Evolutionary conservation across 2,329 filamentous ascomycete species (phyloP).

Genomic region (Fusarium camptoceras): DNA sequence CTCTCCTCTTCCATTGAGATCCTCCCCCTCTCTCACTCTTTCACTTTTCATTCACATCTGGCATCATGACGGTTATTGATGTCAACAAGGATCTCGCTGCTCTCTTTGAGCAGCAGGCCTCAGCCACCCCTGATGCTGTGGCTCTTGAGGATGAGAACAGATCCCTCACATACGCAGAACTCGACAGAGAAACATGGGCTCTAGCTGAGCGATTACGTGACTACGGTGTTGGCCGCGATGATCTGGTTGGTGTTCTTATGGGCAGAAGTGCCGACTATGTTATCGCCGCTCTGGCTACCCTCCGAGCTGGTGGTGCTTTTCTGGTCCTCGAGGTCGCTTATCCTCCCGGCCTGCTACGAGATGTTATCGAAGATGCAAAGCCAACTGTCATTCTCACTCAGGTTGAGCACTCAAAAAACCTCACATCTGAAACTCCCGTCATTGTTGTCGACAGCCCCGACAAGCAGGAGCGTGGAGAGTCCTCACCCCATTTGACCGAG

Average conservation of each 20-base stretch:
- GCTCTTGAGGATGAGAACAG: conserved; percentile 78
- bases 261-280: conserved; percentile 83
- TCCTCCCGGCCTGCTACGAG: conserved; percentile 76
- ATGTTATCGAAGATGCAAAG: conserved; percentile 80
- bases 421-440: conserved; percentile 72
- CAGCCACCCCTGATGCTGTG: conserved; percentile 73
- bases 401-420: conserved; percentile 70
- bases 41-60: conserved; percentile 9
- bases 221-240: conserved; percentile 78
- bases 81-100: conserved; percentile 77
- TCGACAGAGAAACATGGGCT: conserved; percentile 74
- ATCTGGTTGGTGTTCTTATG: conserved; percentile 79
- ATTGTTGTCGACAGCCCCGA: conserved; percentile 70
- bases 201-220: conserved; percentile 73
- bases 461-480: conserved; percentile 43
- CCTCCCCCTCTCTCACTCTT: neutral
- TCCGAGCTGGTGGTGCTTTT: conserved; percentile 83
- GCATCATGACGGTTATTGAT: conserved; percentile 74
- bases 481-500: conserved; percentile 51
- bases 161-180: conserved; percentile 77
- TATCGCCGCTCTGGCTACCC: conserved; percentile 80
- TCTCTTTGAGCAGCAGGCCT: conserved; percentile 76
- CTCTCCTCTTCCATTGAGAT: neutral
- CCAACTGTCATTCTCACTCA: conserved; percentile 79
- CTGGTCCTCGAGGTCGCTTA: conserved; percentile 84